Base-by-base conservation (phyloP, 257 asterid species). In the Agastache rugosa region DNA sequence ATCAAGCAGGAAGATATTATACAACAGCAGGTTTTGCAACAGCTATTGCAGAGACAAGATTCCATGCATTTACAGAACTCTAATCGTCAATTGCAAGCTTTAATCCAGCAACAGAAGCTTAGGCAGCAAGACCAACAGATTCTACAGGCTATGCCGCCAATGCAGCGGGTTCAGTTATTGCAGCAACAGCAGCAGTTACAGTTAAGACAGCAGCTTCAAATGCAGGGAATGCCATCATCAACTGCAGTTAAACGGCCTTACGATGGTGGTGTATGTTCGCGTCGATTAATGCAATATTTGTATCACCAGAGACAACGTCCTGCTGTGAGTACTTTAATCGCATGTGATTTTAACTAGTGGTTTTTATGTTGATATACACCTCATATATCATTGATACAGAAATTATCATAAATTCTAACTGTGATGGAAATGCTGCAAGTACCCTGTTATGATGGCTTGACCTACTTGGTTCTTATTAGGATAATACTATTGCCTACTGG, bases 301-400 rank as follows among this genome's bases (percentile, higher is more conserved):
- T 94, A 94, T 81, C 98, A 94, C 71, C 96, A 94, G 84, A 82
- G 98, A 65, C 99, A 90, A 78, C 87, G 96, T 34, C 99, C 97
- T 75, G 77, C 86, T 68, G 99, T 92, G 85, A 89, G 99, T 89
- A 78, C 27, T 35, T 48, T 37, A 39, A 39, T 74, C 23, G 66
- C 34, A 55, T 76, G 6, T 63, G 11, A 63, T 67, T 56, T 15
- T 42, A 62, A 69, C 48, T 55, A 10, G 51, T 23, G 11, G 23
- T 5, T 7, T 54, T 25, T 17, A 0, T 17, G 14, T 58, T 69
- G 50, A 54, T 48, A 15, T 71, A 44, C 67, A 37, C 41, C 27
- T 48, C 25, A 9, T 47, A 47, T 58, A 34, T 69, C 14, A 9
- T 62, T 39, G 56, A 17, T 39, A 75, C 58, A n/a, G 25, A 63